Base-by-base conservation (phyloP, 768 basidiomycete species). In the Pulveroboletus sp. region DNA sequence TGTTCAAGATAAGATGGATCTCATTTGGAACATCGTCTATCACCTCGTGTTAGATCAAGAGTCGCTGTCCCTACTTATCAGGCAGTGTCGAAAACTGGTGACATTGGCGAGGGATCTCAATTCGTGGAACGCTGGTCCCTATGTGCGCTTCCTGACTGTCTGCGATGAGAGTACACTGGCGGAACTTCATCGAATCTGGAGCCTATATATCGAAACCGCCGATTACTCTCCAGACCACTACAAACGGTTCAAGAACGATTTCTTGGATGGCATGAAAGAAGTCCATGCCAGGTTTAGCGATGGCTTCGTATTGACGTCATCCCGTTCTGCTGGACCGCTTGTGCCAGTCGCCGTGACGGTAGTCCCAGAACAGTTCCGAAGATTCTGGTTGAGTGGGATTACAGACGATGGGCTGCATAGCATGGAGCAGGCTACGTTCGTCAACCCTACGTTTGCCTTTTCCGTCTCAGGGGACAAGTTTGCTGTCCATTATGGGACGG, bases 21-120 rank as follows among this genome's bases (percentile, higher is more conserved):
- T 43, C 33, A 43, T 67, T 20, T 68, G 65, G 67, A 65, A 68
- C 27, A 62, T 67, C 29, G 60, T 67, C 31, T 68, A 67, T 50
- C 67, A 67, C 44, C 40, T 67, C 23, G 8, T 53, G 27, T 41
- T 66, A 42, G 65, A 67, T 42, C 49, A 53, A 38, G 53, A 40
- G 2, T 62, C 67, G 1, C 42, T 58, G 1, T 43, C 58, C 17
- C 32, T 68, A 21, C 65, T 66, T 43, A 32, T 57, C n/a, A 51
- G 47, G n/a, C 65, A 66, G 21, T 68, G 67, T 32, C 51, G 44
- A 11, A 69, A 52, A 43, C 58, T 66, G 29, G 45, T 46, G 14
- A 21, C 27, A 8, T 37, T 62, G 37, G 51, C 58, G 3, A 37
- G 46, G 34, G 45, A 56, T 36, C 35, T 58, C 14, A 53, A 58